Evolutionary conservation across 768 basidiomycete genomes (phyloP).

Genomic region (Pleurotus cornucopiae): DNA sequence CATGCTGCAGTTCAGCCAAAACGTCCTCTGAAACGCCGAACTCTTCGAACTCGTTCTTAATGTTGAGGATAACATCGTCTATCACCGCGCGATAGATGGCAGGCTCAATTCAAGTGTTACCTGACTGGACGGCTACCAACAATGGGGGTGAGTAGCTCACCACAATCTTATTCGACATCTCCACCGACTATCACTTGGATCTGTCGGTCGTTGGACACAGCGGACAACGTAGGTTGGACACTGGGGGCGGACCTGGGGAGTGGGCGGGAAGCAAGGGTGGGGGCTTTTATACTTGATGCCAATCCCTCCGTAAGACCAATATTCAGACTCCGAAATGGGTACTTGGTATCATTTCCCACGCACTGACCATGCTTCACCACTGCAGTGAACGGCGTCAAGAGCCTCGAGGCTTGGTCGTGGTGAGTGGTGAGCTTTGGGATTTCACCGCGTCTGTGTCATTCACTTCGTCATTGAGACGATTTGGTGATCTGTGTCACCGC

Average conservation of each 20-base stretch:
- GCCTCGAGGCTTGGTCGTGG: too few relatives aligned
- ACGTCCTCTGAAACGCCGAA: slow-evolving; percentile 93
- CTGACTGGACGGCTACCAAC: slow-evolving; percentile 47
- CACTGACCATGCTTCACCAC: slow-evolving; percentile 28
- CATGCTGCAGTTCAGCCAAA: slow-evolving; percentile 81
- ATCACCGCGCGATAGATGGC: slow-evolving; percentile 89
- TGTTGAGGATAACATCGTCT: slow-evolving; percentile 87
- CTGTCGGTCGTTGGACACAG: slow-evolving; percentile 14
- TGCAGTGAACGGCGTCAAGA: too few relatives aligned
- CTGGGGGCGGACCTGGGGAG: slow-evolving; percentile 33
- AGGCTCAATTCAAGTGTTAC: slow-evolving; percentile 71
- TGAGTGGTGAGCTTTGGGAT: too few relatives aligned
- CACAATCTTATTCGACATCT: slow-evolving; percentile 98
- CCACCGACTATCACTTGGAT: slow-evolving; percentile 11
- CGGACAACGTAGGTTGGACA: slow-evolving; percentile 16
- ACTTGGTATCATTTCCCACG: slow-evolving; percentile 26
- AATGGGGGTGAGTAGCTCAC: slow-evolving; percentile 73
- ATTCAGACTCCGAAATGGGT: slow-evolving; percentile 42
- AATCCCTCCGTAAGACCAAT: slow-evolving; percentile 30
- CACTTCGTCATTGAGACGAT: too few relatives aligned
- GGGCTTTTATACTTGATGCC: slow-evolving; percentile 50
- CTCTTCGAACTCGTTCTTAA: slow-evolving; percentile 95
- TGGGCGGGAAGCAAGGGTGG: slow-evolving; percentile 34
- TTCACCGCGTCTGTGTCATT: too few relatives aligned
- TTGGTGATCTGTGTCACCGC: too few relatives aligned